Percentiles rank a stretch among this genome's conserved stretches.
Evolutionary conservation across 352 stramenopile species (phyloP).

Genomic region (Pilasporangium apinafurcum): DNA sequence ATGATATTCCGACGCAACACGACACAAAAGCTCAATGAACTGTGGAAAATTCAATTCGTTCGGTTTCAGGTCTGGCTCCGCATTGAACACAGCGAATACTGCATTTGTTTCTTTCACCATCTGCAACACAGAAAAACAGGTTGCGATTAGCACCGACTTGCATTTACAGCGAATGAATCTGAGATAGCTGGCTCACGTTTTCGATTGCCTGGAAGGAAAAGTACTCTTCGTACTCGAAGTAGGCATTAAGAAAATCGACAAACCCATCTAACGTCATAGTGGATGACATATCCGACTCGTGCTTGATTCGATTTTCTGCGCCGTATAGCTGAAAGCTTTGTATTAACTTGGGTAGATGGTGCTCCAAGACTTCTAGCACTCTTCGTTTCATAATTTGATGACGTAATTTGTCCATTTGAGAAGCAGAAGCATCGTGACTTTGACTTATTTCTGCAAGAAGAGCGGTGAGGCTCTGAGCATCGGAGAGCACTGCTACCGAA

Average conservation of each 20-base stretch:
- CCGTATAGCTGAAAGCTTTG: slow-evolving; percentile 66
- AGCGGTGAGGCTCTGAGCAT: slow-evolving; percentile 17
- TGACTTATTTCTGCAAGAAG: slow-evolving; percentile 26
- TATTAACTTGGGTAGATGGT: slow-evolving; percentile 28
- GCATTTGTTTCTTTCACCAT: slow-evolving; percentile 11
- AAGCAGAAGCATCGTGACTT: background rate
- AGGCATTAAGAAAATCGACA: slow-evolving; percentile 71
- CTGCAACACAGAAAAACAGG: background rate
- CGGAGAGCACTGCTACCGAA: slow-evolving; percentile 7
- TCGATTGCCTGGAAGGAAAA: slow-evolving; percentile 43
- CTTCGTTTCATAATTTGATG: slow-evolving; percentile 39
- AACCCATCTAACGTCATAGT: slow-evolving; percentile 63
- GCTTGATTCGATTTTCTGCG: slow-evolving; percentile 12
- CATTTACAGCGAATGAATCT: slow-evolving; percentile 7
- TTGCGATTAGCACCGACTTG: slow-evolving; percentile 4
- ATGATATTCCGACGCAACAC: slow-evolving; percentile 46
- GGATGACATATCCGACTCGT: slow-evolving; percentile 11
- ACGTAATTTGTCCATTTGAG: slow-evolving; percentile 35
- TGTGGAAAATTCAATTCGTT: slow-evolving; percentile 38
- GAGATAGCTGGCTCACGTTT: slow-evolving; percentile 10
- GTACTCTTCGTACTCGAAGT: slow-evolving; percentile 74
- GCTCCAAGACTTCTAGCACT: slow-evolving; percentile 38
- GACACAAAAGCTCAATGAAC: slow-evolving; percentile 64
- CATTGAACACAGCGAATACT: slow-evolving; percentile 1
- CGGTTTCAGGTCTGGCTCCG: background rate